phyloP scores from a whole-genome alignment of 768 basidiomycete species.

The Trametes coccinea region DNA sequence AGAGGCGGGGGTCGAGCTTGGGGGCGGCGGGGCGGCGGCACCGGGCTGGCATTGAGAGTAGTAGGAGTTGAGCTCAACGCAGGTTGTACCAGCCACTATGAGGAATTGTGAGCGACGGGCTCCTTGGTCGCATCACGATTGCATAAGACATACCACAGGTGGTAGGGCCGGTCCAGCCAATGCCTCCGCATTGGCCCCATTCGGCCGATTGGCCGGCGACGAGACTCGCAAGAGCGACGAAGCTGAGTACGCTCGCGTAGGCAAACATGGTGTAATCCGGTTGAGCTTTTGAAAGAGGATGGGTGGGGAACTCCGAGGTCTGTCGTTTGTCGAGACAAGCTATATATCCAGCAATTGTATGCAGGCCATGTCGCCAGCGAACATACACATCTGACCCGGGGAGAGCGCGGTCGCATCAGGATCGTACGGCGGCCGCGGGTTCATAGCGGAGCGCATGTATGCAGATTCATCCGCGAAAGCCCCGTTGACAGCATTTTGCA shows the following conservation, averaged over 20 bases:
- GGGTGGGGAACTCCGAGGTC: neutral
- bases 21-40: slow-evolving; percentile 2
- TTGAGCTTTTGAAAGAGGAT: no score
- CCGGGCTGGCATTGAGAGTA: slow-evolving; percentile 48
- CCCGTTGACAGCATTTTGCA: neutral
- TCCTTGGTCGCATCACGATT: no score
- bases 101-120: neutral
- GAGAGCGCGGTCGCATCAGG: neutral
- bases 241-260: slow-evolving; percentile 2
- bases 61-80: slow-evolving; percentile 39
- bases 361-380: neutral
- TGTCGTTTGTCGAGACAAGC: no score
- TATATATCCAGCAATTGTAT: neutral
- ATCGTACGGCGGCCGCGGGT: neutral
- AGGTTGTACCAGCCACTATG: slow-evolving; percentile 37
- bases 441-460: neutral
- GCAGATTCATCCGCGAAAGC: slow-evolving; percentile 5
- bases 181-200: slow-evolving; percentile 22
- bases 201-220: slow-evolving; percentile 26
- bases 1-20: neutral
- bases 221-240: slow-evolving; percentile 30
- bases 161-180: slow-evolving; percentile 19
- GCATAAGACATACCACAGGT: slow-evolving; percentile 15
- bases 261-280: neutral
- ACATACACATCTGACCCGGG: slow-evolving; percentile 1